Evolutionary conservation across 2,329 filamentous ascomycete genomes (phyloP), one percentile per base, ranked within the genome.

Genomic region (Aureobasidium zeae): DNA sequence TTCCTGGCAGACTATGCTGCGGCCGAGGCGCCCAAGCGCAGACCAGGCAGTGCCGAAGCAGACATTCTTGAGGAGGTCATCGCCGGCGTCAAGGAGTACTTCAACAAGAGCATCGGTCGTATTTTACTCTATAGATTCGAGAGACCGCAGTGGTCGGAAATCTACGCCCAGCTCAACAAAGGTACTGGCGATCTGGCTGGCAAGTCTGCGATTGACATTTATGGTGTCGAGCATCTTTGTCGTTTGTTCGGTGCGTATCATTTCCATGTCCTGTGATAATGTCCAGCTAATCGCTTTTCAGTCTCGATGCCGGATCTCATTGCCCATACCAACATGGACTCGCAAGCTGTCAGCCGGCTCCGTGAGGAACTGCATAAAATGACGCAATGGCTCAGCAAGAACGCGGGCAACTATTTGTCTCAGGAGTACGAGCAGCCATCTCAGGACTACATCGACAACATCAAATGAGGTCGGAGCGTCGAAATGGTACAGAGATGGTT

Each of bases 311-410:
- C 91, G 0, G 91, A 98, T 59, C 78, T 96, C 29, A 80, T 96
- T 49, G 88, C 88, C 3, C 91, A 98, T 62, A 98, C 91, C 41
- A 96, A 96, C 65, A 94, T 98, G 87, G 91, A 96, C 57, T 73
- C 82, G 42, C 87, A 94, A 61, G 88, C 87, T 2, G 86, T 94
- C 30, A 83, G 81, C 49, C 83, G 87, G 34, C 76, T 96, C 19
- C 81, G 87, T 10, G 86, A 95, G 56, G 91, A 98, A 61, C 73
- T 98, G 12, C 74, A 77, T 53, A 89, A 87, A 63, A 81, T 98
- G 63, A 86, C 82, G 9, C 73, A 77, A 43, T 98, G 88, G 86
- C 71, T 98, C 44, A 76, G 81, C 47, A 83, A 81, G 53, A 79
- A 89, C 55, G 78, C 81, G 11, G 72, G 77, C 46, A 75, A 75